phyloP scores from a whole-genome alignment of 2,329 filamentous ascomycete genomes.

The Paecilomyces sp. region DNA sequence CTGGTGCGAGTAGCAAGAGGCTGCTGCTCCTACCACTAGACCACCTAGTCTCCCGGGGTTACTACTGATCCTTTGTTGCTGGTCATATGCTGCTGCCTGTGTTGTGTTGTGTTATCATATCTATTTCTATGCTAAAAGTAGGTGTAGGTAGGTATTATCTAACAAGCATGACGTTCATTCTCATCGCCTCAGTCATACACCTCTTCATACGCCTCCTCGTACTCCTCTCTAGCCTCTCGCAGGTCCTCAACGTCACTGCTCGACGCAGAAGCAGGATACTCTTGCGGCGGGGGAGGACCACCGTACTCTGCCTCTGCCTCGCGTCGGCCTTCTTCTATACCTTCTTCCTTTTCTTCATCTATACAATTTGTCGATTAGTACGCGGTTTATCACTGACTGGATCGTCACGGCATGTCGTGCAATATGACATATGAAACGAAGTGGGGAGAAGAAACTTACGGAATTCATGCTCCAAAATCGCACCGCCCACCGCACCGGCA shows the following conservation, averaged over 20 bases:
- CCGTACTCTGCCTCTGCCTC: background rate
- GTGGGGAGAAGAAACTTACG: conserved; percentile 35
- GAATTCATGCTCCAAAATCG: conserved; percentile 49
- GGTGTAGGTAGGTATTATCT: background rate
- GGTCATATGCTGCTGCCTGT: no score
- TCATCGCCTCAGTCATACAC: background rate
- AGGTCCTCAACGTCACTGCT: background rate
- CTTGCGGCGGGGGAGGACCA: background rate
- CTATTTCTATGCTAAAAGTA: no score
- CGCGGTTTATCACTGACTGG: no score
- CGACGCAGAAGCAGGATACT: background rate
- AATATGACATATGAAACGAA: background rate
- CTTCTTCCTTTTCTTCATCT: background rate
- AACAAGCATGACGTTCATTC: background rate
- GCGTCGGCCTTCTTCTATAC: background rate
- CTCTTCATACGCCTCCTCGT: background rate
- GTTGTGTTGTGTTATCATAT: no score
- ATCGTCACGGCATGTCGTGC: no score
- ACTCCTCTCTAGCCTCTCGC: background rate
- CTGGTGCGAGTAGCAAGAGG: no score
- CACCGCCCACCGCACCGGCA: conserved; percentile 51
- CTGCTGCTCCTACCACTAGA: no score
- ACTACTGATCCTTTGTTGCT: no score
- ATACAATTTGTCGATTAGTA: no score
- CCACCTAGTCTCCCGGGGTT: no score